Evolutionary conservation across 768 basidiomycete genomes (phyloP).

Genomic region (Lyophyllum atratum): DNA sequence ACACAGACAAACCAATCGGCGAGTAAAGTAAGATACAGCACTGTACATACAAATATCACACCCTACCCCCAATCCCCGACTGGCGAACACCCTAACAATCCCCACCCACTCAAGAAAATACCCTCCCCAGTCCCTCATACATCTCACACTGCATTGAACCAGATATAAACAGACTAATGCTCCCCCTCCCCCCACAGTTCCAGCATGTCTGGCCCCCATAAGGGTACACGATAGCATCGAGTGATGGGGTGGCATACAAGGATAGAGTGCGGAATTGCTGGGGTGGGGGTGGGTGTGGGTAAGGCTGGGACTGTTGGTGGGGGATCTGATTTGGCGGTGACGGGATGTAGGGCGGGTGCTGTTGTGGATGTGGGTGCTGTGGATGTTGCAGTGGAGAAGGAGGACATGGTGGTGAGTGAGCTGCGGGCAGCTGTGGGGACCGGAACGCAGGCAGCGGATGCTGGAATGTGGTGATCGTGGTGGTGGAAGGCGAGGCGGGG

Average conservation of each 20-base stretch:
- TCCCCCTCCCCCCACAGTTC: slow-evolving; percentile 68
- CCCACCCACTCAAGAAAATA: too few relatives aligned
- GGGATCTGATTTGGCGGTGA: not conserved
- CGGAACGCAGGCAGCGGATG: slow-evolving; percentile 34
- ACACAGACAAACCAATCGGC: too few relatives aligned
- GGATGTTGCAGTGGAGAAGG: not conserved
- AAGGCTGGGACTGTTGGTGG: not conserved
- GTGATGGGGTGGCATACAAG: too few relatives aligned
- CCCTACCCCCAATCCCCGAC: too few relatives aligned
- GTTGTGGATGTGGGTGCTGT: not conserved
- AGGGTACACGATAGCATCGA: slow-evolving; percentile 46
- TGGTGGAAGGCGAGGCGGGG: not conserved
- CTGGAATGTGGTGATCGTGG: slow-evolving; percentile 30
- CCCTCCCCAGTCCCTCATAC: slow-evolving; percentile 68
- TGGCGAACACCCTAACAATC: too few relatives aligned
- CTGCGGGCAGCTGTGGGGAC: too few relatives aligned
- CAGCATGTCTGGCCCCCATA: slow-evolving; percentile 70
- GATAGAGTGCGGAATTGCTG: too few relatives aligned
- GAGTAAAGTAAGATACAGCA: too few relatives aligned
- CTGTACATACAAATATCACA: too few relatives aligned
- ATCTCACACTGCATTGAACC: slow-evolving; percentile 52
- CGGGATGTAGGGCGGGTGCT: not conserved
- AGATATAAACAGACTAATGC: slow-evolving; percentile 54
- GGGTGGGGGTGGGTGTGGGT: slow-evolving; percentile 19
- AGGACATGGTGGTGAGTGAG: not conserved